Percentiles rank a stretch among this genome's conserved stretches.
These are phyloP conservation scores for Withania somnifera DNA, from an alignment of 305 asterid species.

Conservation along the genomic window DNA sequence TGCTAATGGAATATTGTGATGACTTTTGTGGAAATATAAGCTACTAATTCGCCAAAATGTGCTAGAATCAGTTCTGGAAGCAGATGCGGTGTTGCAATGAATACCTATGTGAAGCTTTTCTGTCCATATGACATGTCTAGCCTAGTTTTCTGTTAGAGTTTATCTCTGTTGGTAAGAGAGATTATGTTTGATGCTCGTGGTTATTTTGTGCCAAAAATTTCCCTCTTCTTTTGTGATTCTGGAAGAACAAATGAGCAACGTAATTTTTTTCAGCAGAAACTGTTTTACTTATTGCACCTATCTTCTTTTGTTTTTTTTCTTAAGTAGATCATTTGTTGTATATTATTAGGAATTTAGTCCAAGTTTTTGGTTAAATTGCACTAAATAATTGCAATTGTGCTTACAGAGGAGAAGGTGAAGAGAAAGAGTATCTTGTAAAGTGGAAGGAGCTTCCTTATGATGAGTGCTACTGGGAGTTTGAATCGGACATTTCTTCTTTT, in stretches of 20 bases:
- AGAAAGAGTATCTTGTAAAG: slow-evolving; percentile 87
- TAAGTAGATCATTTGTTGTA: neutral
- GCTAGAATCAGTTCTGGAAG: neutral
- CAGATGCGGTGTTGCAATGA: neutral
- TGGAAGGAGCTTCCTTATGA: slow-evolving; percentile 98
- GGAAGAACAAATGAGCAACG: neutral
- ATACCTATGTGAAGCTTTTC: neutral
- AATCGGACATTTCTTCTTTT: slow-evolving; percentile 69
- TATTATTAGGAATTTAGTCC: neutral
- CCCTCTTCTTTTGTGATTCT: neutral
- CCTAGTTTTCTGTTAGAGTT: neutral
- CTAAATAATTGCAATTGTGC: neutral
- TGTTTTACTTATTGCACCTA: neutral
- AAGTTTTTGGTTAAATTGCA: neutral
- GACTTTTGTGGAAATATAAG: neutral
- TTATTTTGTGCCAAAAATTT: too few relatives aligned
- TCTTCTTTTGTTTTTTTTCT: neutral
- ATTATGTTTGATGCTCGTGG: too few relatives aligned
- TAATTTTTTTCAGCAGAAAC: neutral
- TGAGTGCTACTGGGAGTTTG: slow-evolving; percentile 95
- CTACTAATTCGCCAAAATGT: neutral
- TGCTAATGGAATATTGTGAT: neutral
- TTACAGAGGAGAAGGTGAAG: slow-evolving; percentile 48
- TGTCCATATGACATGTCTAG: neutral
- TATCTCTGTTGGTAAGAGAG: neutral